Evolutionary conservation across 116 monocot genomes (phyloP).

Genomic region (Phalaenopsis hybrid): DNA sequence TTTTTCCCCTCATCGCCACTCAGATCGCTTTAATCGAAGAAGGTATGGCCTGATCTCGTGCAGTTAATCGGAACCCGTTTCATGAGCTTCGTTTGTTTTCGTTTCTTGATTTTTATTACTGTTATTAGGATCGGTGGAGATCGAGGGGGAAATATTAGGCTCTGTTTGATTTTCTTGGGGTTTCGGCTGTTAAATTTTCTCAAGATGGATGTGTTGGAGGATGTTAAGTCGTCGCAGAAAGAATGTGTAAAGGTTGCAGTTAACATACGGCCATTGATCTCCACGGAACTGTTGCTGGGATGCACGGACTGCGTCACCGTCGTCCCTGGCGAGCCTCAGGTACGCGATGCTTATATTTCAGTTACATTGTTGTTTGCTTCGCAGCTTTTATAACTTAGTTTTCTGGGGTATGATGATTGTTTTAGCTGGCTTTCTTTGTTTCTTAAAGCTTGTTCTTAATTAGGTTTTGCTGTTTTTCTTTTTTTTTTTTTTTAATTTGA

Average conservation of each 20-base stretch:
- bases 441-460: not conserved
- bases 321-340: slow-evolving; percentile 87
- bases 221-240: slow-evolving; percentile 16
- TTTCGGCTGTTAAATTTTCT: not conserved
- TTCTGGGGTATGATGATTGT: not conserved
- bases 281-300: slow-evolving; percentile 57
- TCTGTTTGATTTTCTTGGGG: slow-evolving; percentile 5
- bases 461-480: not conserved
- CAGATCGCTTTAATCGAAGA: not conserved
- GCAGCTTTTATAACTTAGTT: not conserved
- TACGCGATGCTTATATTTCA: slow-evolving; percentile 8
- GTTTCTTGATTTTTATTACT: not conserved
- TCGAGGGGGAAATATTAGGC: not conserved
- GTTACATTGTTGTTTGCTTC: not conserved
- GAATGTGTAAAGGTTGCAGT: slow-evolving; percentile 89
- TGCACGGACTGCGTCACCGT: slow-evolving; percentile 80
- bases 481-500: not conserved
- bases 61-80: not conserved
- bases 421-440: not conserved
- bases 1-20: not conserved
- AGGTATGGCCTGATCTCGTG: not conserved
- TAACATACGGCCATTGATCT: slow-evolving; percentile 77
- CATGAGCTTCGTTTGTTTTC: not conserved
- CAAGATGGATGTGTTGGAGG: slow-evolving; percentile 45
- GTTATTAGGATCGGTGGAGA: not conserved